A percentile compares a stretch with the other conserved stretches of the same genome.
Conservation (phyloP, 129 eudicot species). For the Oenanthe sinensis region DNA sequence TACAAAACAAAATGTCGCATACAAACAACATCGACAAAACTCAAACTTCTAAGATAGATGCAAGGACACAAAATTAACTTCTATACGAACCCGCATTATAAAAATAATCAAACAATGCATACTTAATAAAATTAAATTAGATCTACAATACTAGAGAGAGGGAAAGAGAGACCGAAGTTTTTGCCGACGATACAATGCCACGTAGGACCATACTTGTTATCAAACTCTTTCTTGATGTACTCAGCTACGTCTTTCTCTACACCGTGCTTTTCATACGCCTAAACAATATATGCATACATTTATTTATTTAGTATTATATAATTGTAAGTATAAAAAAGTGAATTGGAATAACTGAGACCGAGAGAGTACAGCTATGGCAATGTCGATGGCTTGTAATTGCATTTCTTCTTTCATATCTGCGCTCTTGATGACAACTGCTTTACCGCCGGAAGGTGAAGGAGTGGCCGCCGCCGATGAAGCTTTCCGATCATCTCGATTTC, state of each 20-base stretch:
- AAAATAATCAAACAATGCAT: too few species aligned
- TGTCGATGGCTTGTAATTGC: constrained; percentile 82
- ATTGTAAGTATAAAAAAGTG: not conserved
- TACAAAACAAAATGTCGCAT: not conserved
- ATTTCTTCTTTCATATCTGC: constrained; percentile 95
- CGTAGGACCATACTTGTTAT: constrained; percentile 86
- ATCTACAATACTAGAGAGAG: not conserved
- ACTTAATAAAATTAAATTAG: not conserved
- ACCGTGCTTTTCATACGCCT: constrained; percentile 88
- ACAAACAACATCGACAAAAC: not conserved
- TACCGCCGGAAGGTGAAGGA: constrained; percentile 24
- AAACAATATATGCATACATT: not conserved
- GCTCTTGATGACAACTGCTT: constrained; percentile 64
- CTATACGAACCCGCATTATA: not conserved
- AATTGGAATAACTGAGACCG: not conserved
- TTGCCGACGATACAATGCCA: constrained; percentile 99
- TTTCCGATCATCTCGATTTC: constrained; percentile 36
- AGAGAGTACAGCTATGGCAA: constrained; percentile 64
- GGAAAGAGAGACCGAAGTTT: constrained; percentile 59
- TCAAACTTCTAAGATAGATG: not conserved
- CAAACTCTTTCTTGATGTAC: constrained; percentile 86
- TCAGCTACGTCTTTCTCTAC: constrained; percentile 99
- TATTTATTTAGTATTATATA: not conserved
- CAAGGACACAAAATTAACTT: not conserved
- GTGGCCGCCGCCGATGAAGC: constrained; percentile 25